These are phyloP conservation scores for Clonostachys rhizophaga DNA, from an alignment of 2,329 filamentous ascomycete species.

Conservation along the genomic window DNA sequence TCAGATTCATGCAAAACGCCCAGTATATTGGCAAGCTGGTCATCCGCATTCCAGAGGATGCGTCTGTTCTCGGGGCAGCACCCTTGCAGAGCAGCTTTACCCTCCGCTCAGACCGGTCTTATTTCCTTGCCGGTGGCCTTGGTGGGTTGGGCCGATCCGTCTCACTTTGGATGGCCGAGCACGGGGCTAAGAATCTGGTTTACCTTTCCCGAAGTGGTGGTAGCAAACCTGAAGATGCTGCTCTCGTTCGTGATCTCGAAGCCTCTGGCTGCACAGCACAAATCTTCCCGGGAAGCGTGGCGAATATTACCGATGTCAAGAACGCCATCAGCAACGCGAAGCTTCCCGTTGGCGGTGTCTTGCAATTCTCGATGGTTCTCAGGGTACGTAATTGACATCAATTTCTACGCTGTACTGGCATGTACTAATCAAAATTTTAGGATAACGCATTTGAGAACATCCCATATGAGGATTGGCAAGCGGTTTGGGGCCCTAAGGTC, in stretches of 20 bases:
- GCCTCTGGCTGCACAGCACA: too few species aligned
- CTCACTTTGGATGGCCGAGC: slow-evolving; percentile 40
- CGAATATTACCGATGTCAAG: slow-evolving; percentile 2
- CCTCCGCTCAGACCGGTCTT: slow-evolving; percentile 12
- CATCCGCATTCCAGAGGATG: slow-evolving; percentile 9
- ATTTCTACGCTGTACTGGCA: too few species aligned
- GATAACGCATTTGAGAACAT: slow-evolving; percentile 24
- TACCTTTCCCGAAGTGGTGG: slow-evolving; percentile 41
- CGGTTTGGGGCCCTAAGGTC: slow-evolving; percentile 27
- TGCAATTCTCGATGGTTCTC: slow-evolving; percentile 28
- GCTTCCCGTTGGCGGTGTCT: slow-evolving; percentile 27
- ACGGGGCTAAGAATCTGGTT: slow-evolving; percentile 40
- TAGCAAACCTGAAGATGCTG: slow-evolving; percentile 4
- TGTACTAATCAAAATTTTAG: neutral
- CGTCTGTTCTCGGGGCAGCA: too few species aligned
- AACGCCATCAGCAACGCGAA: slow-evolving; percentile 8
- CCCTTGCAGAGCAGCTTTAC: neutral
- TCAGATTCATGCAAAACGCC: slow-evolving; percentile 35
- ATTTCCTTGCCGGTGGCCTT: slow-evolving; percentile 22
- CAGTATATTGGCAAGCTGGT: slow-evolving; percentile 36
- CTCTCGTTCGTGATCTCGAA: slow-evolving; percentile 12
- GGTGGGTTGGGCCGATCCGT: slow-evolving; percentile 26
- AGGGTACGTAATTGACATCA: slow-evolving; percentile 1
- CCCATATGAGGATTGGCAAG: slow-evolving; percentile 16
- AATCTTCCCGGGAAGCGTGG: neutral